Evolutionary conservation across 1,139 yeast genomes (phyloP), one percentile per base, ranked within the genome.

Genomic region (Hyphopichia wangnamkhiaoensis): DNA sequence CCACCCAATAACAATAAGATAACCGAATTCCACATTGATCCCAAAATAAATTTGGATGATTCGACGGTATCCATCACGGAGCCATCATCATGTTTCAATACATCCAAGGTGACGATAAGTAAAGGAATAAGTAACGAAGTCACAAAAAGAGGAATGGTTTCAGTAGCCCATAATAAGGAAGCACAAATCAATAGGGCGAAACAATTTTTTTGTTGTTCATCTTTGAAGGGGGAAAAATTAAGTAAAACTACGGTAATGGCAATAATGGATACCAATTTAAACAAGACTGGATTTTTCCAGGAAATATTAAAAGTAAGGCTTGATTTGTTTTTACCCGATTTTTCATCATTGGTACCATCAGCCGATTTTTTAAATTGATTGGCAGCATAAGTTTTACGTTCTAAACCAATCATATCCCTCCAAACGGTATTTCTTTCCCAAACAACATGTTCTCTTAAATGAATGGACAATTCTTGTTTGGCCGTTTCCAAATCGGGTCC

Each of bases 341-440:
- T 42, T 36, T 39, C 42, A 30, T 42, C 38, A 6, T 39, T 41
- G 15, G 41, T 47, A 7, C 43, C 52, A 23, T 46, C 49, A 23
- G 43, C 29, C 6, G 41, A 39, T 14, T 46, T 51, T 23, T 49
- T 38, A 37, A 48, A 50, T 2, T 63, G 50, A 38, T 59, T 64
- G 5, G 77, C 76, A 6, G 76, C 76, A 42, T 69, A 67, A 18
- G 64, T 55, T 43, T 73, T 82, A 55, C 95, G 79, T 60, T 91
- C 96, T 54, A 90, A 65, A 10, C 93, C 93, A 58, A 90, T 84
- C 88, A 91, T 84, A 53, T 82, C 87, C 53, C 82, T 76, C 88
- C 88, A 82, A 5, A 82, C 82, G 0, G 86, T 82, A 45, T 81
- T 79, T 61, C 88, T 70, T 57, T 82, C 88, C 84, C 88, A 83